A percentile compares a stretch with the other conserved stretches of the same genome.
These are phyloP conservation scores for Dactylellina parvicollis DNA, from an alignment of 2,329 filamentous ascomycete species.

Conservation along the genomic window DNA sequence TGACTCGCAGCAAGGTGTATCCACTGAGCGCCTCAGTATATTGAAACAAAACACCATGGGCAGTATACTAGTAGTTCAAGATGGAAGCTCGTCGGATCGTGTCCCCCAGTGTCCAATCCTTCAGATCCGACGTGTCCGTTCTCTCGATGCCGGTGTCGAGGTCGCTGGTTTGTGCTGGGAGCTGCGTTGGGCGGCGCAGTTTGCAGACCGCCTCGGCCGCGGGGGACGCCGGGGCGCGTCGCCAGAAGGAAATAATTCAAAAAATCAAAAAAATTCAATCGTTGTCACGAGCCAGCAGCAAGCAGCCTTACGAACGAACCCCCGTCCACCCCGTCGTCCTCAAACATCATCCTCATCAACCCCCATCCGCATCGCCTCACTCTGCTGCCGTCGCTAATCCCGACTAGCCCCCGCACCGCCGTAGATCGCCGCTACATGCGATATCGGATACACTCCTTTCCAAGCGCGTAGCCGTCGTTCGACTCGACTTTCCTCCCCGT, in stretches of 20 bases:
- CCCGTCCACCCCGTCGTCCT: conserved; percentile 1
- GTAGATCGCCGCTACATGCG: conserved; percentile 30
- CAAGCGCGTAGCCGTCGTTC: conserved; percentile 52
- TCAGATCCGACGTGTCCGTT: too few relatives aligned
- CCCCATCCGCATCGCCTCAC: conserved; percentile 5
- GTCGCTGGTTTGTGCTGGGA: conserved; percentile 5
- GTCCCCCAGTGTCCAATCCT: too few relatives aligned
- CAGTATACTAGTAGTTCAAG: too few relatives aligned
- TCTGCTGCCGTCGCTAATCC: conserved; percentile 16
- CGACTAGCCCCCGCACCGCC: conserved; percentile 1
- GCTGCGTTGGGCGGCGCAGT: conserved; percentile 40
- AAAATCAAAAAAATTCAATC: conserved; percentile 7
- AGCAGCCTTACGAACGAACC: conserved; percentile 25
- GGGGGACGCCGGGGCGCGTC: conserved; percentile 32
- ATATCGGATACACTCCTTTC: conserved; percentile 47
- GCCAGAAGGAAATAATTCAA: conserved; percentile 23
- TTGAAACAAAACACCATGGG: too few relatives aligned
- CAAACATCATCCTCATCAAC: conserved; percentile 7
- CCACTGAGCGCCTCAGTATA: too few relatives aligned
- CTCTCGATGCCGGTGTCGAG: background rate
- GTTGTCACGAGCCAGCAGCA: conserved; percentile 20
- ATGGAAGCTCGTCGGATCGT: background rate
- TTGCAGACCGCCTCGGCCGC: conserved; percentile 18
- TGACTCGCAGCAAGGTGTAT: background rate
- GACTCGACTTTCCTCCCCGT: conserved; percentile 46